Evolutionary conservation across 2,329 filamentous ascomycete species (phyloP).

Genomic region (Coleophoma cylindrospora): DNA sequence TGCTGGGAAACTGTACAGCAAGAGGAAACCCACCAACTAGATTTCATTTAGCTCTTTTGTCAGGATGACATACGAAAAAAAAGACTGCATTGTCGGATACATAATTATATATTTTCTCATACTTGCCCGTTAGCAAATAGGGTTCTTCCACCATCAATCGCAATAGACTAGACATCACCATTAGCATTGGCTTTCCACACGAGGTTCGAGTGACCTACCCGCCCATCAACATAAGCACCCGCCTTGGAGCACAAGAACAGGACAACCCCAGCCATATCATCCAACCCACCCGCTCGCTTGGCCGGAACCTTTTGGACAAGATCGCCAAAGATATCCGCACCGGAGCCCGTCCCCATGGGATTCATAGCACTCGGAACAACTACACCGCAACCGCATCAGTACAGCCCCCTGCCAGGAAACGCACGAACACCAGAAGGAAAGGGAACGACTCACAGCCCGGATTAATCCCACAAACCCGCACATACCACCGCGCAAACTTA

Average conservation of each 20-base stretch:
- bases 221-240: constrained; percentile 35
- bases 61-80: not conserved
- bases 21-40: no score
- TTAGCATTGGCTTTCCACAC: no score
- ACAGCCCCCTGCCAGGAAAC: not conserved
- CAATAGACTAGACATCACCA: constrained; percentile 15
- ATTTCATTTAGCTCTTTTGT: no score
- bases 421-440: not conserved
- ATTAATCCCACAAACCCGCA: constrained; percentile 37
- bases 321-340: constrained; percentile 34
- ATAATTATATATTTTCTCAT: constrained; percentile 2
- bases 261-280: constrained; percentile 37
- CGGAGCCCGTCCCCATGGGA: constrained; percentile 29
- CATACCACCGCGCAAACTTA: constrained; percentile 40
- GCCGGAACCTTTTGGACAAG: constrained; percentile 35
- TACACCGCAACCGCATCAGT: constrained; percentile 11
- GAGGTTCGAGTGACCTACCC: constrained; percentile 6
- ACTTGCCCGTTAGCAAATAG: constrained; percentile 35
- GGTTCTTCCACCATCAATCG: constrained; percentile 33
- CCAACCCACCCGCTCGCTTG: constrained; percentile 29
- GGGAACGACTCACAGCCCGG: constrained; percentile 32
- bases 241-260: constrained; percentile 36
- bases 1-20: no score
- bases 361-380: constrained; percentile 40
- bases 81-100: no score